Percentiles rank a stretch among this genome's conserved stretches.
These are phyloP conservation scores for Ilyonectria mors-panacis DNA, from an alignment of 2,329 filamentous ascomycete genomes.

Conservation along the genomic window DNA sequence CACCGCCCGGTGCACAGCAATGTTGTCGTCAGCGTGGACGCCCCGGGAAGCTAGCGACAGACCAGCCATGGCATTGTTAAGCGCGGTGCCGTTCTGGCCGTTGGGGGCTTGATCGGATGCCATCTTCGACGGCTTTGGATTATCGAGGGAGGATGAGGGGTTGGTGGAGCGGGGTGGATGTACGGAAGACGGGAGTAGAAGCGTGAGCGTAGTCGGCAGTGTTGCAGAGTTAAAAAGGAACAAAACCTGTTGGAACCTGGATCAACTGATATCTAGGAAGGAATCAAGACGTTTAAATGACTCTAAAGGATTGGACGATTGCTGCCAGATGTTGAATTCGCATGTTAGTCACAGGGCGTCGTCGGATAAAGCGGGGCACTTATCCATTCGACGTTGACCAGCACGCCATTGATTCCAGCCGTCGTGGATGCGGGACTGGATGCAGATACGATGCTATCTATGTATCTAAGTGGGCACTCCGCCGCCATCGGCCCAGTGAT, in stretches of 20 bases:
- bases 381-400: not conserved
- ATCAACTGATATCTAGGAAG: conserved; percentile 1
- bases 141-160: not conserved
- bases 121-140: conserved; percentile 27
- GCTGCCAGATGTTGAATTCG: not conserved
- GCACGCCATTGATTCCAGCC: conserved; percentile 21
- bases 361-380: conserved; percentile 17
- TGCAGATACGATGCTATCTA: conserved; percentile 5
- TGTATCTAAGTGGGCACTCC: conserved; percentile 27
- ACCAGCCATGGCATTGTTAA: conserved; percentile 37
- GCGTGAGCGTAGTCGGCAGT: not conserved
- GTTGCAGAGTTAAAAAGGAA: not conserved
- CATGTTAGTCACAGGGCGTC: conserved; percentile 15
- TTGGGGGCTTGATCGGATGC: conserved; percentile 41
- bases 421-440: conserved; percentile 16
- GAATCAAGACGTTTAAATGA: not conserved
- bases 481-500: conserved; percentile 38
- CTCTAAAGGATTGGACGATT: not conserved
- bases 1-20: conserved; percentile 83
- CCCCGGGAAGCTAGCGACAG: conserved; percentile 76
- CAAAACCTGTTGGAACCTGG: not conserved
- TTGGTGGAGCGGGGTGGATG: not conserved
- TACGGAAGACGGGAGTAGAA: not conserved
- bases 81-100: conserved; percentile 23
- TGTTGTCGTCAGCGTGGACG: conserved; percentile 86